Evolutionary conservation across 352 stramenopile species (phyloP).

Genomic region (Bremia lactucae): DNA sequence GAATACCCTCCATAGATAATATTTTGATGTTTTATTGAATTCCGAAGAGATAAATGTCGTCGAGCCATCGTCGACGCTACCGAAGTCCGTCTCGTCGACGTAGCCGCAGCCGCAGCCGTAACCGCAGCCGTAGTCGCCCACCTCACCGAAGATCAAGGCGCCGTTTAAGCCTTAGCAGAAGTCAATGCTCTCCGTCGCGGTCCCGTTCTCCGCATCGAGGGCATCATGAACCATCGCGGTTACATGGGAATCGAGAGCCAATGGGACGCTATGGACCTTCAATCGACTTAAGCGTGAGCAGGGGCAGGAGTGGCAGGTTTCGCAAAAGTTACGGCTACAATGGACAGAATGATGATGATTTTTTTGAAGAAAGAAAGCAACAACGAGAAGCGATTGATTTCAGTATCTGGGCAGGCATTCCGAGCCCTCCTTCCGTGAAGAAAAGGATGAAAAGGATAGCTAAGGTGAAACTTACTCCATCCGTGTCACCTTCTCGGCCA

Average conservation of each 20-base stretch:
- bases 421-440: constrained; percentile 50
- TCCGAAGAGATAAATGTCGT: no score
- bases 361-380: constrained; percentile 65
- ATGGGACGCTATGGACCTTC: constrained; percentile 22
- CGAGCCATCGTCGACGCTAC: constrained; percentile 14
- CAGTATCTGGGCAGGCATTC: constrained; percentile 68
- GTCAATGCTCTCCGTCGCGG: constrained; percentile 7
- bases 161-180: constrained; percentile 17
- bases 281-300: constrained; percentile 2
- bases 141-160: constrained; percentile 6
- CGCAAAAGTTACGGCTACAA: constrained; percentile 13
- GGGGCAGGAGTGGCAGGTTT: constrained; percentile 3
- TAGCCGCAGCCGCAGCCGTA: constrained; percentile 20
- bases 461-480: constrained; percentile 10
- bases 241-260: constrained; percentile 8
- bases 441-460: constrained; percentile 32
- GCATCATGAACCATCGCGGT: constrained; percentile 15
- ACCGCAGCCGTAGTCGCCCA: not conserved
- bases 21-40: no score
- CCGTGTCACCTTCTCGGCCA: constrained; percentile 8
- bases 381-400: constrained; percentile 48
- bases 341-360: constrained; percentile 41
- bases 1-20: no score
- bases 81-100: constrained; percentile 14
- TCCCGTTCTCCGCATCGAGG: constrained; percentile 19